Percentiles rank a stretch among this genome's conserved stretches.
These are phyloP conservation scores for Sporothrix phasma DNA, from an alignment of 2,329 filamentous ascomycete species.

Conservation along the genomic window DNA sequence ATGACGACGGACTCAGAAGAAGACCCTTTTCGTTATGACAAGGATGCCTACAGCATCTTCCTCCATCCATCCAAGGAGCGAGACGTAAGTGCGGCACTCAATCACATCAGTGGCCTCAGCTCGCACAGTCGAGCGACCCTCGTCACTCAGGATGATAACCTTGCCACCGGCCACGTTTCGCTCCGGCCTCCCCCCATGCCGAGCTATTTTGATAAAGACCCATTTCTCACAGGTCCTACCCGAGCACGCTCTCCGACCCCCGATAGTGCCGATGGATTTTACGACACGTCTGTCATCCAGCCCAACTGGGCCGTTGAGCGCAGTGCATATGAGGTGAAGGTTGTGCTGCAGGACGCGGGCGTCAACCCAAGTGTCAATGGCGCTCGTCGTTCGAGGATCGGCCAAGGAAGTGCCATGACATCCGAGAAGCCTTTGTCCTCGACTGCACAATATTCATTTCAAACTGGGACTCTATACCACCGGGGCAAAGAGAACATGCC, in stretches of 20 bases:
- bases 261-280: conserved; percentile 11
- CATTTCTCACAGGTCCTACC: neutral
- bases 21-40: conserved; percentile 40
- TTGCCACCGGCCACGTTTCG: conserved; percentile 24
- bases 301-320: conserved; percentile 13
- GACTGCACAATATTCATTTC: neutral
- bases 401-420: neutral
- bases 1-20: conserved; percentile 28
- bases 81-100: conserved; percentile 34
- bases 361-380: neutral
- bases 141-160: conserved; percentile 18
- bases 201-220: conserved; percentile 4
- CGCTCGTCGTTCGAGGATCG: neutral
- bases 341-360: conserved; percentile 17
- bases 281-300: conserved; percentile 16
- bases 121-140: conserved; percentile 21
- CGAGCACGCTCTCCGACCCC: conserved; percentile 10
- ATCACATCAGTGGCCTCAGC: conserved; percentile 23
- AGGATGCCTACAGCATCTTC: conserved; percentile 29
- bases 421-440: neutral
- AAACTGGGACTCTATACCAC: neutral
- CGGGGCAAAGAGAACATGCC: conserved; percentile 11
- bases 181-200: conserved; percentile 15
- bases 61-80: conserved; percentile 32
- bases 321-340: conserved; percentile 19